A percentile compares a stretch with the other conserved stretches of the same genome.
phyloP scores from a whole-genome alignment of 164 flowering plant genomes.

The Litsea cubeba region DNA sequence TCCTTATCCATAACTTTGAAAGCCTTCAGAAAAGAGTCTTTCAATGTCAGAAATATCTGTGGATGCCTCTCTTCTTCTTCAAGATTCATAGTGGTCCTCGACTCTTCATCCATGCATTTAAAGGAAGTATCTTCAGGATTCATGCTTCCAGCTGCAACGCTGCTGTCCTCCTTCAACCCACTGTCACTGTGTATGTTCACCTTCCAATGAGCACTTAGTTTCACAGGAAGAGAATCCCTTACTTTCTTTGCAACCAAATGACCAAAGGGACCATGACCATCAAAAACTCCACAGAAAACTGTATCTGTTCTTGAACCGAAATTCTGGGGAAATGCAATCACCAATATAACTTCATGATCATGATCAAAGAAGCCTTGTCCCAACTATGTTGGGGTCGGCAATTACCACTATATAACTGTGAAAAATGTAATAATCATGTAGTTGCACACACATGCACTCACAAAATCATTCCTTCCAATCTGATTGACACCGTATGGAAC shows the following conservation, averaged over 20 bases:
- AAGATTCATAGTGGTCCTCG: constrained; percentile 40
- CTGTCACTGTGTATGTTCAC: constrained; percentile 50
- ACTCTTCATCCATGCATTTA: constrained; percentile 53
- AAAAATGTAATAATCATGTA: not conserved
- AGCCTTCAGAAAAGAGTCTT: constrained; percentile 84
- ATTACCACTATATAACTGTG: too few relatives aligned
- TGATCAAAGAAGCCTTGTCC: too few relatives aligned
- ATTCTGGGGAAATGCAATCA: constrained; percentile 43
- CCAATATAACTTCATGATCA: not conserved
- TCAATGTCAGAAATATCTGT: constrained; percentile 58
- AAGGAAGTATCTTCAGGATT: constrained; percentile 53
- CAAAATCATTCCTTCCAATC: not conserved
- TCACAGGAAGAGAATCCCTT: constrained; percentile 86
- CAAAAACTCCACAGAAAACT: constrained; percentile 95
- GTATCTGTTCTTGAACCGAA: constrained; percentile 84
- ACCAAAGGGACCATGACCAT: constrained; percentile 96
- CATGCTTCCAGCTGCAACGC: constrained; percentile 44
- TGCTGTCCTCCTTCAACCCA: constrained; percentile 41
- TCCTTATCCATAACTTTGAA: constrained; percentile 90
- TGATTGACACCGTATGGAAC: not conserved
- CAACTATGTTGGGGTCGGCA: too few relatives aligned
- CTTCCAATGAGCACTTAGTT: constrained; percentile 81
- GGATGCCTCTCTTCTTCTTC: constrained; percentile 55
- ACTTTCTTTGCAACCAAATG: constrained; percentile 95
- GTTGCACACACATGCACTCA: not conserved